Evolutionary conservation across 2,329 filamentous ascomycete genomes (phyloP).

Genomic region (Neonectria sp.): DNA sequence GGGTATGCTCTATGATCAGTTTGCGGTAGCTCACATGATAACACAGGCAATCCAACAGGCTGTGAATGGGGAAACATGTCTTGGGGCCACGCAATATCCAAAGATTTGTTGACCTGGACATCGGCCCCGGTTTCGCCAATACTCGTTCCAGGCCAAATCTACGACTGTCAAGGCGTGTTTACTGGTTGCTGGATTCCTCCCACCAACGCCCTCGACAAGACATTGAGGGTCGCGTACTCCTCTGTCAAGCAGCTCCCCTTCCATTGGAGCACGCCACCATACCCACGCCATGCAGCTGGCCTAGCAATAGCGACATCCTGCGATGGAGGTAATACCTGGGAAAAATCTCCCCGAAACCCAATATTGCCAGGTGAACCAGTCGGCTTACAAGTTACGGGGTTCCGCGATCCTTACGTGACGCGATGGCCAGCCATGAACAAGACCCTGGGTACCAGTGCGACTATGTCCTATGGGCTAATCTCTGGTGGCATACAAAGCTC

Average conservation of each 20-base stretch:
- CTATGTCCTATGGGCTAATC: constrained; percentile 59
- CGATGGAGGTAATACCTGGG: constrained; percentile 53
- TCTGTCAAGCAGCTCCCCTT: constrained; percentile 51
- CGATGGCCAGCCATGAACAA: constrained; percentile 42
- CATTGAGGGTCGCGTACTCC: constrained; percentile 51
- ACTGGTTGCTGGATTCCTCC: constrained; percentile 64
- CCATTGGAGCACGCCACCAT: constrained; percentile 52
- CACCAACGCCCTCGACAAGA: constrained; percentile 55
- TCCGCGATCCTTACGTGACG: constrained; percentile 49
- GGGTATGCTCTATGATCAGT: not conserved
- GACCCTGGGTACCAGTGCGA: constrained; percentile 20
- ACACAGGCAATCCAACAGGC: constrained; percentile 49
- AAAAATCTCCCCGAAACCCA: constrained; percentile 46
- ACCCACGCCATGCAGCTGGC: constrained; percentile 55
- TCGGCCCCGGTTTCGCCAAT: constrained; percentile 49
- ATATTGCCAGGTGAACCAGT: constrained; percentile 46
- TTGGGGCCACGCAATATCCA: constrained; percentile 65
- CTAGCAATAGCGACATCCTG: constrained; percentile 55
- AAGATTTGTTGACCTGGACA: constrained; percentile 57
- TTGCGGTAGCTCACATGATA: not conserved
- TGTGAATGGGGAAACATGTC: constrained; percentile 56
- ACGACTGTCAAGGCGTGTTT: constrained; percentile 67
- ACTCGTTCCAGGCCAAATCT: constrained; percentile 55
- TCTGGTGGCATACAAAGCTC: constrained; percentile 60
- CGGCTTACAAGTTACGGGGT: constrained; percentile 47